Base-by-base conservation (phyloP, 1,284 basidiomycete species). In the Cystobasidiaceae sp. region DNA sequence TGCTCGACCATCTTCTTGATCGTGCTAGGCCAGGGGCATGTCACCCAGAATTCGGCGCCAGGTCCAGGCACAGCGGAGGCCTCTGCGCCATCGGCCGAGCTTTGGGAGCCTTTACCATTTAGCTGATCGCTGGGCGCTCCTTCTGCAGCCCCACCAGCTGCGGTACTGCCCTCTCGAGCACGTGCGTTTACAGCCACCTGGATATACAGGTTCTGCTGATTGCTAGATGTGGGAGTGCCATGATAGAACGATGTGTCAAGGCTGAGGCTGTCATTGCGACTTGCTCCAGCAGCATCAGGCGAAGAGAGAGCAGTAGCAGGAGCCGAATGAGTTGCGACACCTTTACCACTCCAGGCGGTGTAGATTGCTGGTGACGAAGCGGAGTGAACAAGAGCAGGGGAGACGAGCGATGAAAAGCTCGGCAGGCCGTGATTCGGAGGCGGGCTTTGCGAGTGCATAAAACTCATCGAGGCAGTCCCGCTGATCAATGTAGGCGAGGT, bases 181-280 rank as follows among this genome's bases (percentile, higher is more conserved):
- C 43, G 28, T n/a, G n/a, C n/a, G n/a, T n/a, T n/a, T n/a, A n/a
- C n/a, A 23, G 46, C 48, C 43, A 64, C 61, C 30, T 64, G 61
- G 19, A 64, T 64, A 44, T 64, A 64, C 9, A 64, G 52, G 25
- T 55, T 49, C 11, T 55, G 43, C 23, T 27, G 23, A 37, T 64
- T 64, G 52, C 51, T 55, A 0, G 51, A 64, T 7, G 61, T 56
- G 27, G 61, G 52, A 23, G 33, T 19, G 30, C 61, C 61, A 37
- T 51, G 46, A 17, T 21, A 64, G 61, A 64, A 64, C 23, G 60
- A 43, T 2, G 60, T 60, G 3, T 62, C 60, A 11, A 62, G 21
- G 21, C n/a, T 11, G 33, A 28, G 39, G 21, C 23, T 28, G 5
- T 11, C 49, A 51, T 30, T 32, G 7, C 19, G 13, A n/a, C 30